Base-by-base conservation (phyloP, 2,329 filamentous ascomycete species). In the Cladosporium oxysporum region DNA sequence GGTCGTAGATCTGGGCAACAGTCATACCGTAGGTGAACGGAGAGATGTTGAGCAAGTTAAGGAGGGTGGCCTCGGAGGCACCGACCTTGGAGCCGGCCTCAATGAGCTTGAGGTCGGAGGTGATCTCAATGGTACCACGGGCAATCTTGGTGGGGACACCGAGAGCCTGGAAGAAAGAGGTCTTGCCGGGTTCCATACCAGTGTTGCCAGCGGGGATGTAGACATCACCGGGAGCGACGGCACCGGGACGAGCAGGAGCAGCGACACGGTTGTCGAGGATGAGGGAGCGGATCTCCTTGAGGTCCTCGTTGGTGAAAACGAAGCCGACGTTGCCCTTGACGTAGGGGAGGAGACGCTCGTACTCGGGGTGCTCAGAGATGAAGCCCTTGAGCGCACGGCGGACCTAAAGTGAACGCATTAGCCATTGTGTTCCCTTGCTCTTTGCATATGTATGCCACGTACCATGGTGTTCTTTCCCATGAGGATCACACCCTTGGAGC, bases 391-490 rank as follows among this genome's bases (percentile, higher is more conserved):
- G 87, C 77, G 95, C 96, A 87, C 95, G 93, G 82, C 95, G 95
- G 80, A 97, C 90, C 91, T 93, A 69, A 64, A 59, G 37, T 37
- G 35, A 59, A 47, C 37, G 26, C 63, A 53, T 71, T 59, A 71
- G 67, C 66, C 29, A 52, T 67, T 55, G 18, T 44, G 28, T 64
- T 41, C 57, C 21, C 41, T 55, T 2, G 28, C 53, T 33, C 52
- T 65, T 44, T 21, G 33, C 10, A n/a, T 29, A 23, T 12, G 28
- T 57, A 1, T 23, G 14, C 62, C 18, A 75, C 85, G 68, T 83
- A 95, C 94, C 95, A 99, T 99, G 84, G 95, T 99, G 90, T 99
- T 99, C 91, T 97, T 98, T 82, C 94, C 95, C 95, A 98, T 98
- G 85, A 99, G 87, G 77, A 99, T 93, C 76, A 98, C 91, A 84